A percentile compares a stretch with the other conserved stretches of the same genome.
These are phyloP conservation scores for Eremothecium coryli DNA, from an alignment of 1,139 yeast genomes.

Conservation along the genomic window DNA sequence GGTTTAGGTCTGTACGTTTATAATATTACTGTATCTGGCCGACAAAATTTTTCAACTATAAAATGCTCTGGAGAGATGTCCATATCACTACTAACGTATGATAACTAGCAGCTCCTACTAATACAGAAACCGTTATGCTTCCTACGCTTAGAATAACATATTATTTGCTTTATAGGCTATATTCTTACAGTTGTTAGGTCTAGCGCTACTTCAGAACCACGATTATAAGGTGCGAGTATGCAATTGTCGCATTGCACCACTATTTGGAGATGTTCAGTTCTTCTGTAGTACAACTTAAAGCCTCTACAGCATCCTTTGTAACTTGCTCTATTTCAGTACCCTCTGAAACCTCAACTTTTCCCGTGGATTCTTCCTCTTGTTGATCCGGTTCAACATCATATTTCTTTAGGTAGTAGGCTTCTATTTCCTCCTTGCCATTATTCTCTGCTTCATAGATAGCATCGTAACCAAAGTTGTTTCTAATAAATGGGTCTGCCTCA, in stretches of 20 bases:
- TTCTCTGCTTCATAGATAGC: conserved; percentile 83
- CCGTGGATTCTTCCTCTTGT: conserved; percentile 29
- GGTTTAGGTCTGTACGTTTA: not conserved
- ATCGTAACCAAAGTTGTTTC: conserved; percentile 72
- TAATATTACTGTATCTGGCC: too few species aligned
- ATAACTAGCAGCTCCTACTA: too few species aligned
- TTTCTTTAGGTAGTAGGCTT: conserved; percentile 61
- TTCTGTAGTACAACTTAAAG: conserved; percentile 20
- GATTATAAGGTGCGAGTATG: too few species aligned
- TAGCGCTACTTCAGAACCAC: too few species aligned
- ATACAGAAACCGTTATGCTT: too few species aligned
- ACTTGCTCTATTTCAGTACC: conserved; percentile 37
- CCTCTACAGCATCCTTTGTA: conserved; percentile 34
- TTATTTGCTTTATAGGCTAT: too few species aligned
- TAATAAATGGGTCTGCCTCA: conserved; percentile 70
- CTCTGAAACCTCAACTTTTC: conserved; percentile 29
- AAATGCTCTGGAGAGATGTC: too few species aligned
- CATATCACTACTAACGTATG: too few species aligned
- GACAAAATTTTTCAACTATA: conserved; percentile 6
- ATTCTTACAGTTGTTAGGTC: too few species aligned
- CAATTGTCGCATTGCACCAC: too few species aligned
- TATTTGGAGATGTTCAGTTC: conserved; percentile 10
- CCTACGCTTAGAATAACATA: too few species aligned
- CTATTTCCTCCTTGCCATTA: conserved; percentile 55
- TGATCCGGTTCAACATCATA: conserved; percentile 61